Evolutionary conservation across 352 stramenopile species (phyloP), one percentile per base, ranked within the genome.

Genomic region (Phytophthora hybrid): DNA sequence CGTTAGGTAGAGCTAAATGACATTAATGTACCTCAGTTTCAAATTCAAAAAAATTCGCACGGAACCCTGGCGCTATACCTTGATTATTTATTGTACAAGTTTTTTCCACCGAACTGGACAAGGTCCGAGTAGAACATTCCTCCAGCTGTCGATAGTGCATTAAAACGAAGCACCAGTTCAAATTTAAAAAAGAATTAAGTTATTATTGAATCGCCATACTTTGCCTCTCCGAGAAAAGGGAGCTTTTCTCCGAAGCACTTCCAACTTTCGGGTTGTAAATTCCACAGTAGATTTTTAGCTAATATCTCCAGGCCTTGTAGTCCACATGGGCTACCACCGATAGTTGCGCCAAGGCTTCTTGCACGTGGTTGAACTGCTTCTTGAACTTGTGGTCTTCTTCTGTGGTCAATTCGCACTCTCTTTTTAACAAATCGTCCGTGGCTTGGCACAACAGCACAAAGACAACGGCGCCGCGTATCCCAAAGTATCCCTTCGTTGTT

Each of bases 311-410:
- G 4, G n/a, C 47, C 0, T 11, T 23, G 26, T 47, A 52, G 37
- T 67, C 60, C 31, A 44, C 47, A 19, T 68, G 23, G 2, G 51
- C 61, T 6, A 68, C 61, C 14, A 34, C 61, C 4, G 51, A 14
- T 13, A 68, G 23, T 16, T 56, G 21, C 4, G 52, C 37, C 37
- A 68, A 32, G 4, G 32, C 60, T 31, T 59, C 60, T 21, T n/a
- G 18, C 9, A 56, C 60, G 2, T 16, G 19, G 18, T 23, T n/a
- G 26, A 67, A 59, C 39, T 67, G 8, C 0, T 0, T 31, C 19
- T 67, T n/a, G n/a, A 67, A 53, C 5, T 34, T 32, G 2, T 6
- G 2, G 34, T 67, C 61, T 1, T 44, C 34, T n/a, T 11, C 46
- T 52, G 46, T 18, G 0, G 16, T 23, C 46, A 52, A 23, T 16